A percentile compares a stretch with the other conserved stretches of the same genome.
Conservation (phyloP, 2,329 filamentous ascomycete species). For the Pochonia chlamydosporia region DNA sequence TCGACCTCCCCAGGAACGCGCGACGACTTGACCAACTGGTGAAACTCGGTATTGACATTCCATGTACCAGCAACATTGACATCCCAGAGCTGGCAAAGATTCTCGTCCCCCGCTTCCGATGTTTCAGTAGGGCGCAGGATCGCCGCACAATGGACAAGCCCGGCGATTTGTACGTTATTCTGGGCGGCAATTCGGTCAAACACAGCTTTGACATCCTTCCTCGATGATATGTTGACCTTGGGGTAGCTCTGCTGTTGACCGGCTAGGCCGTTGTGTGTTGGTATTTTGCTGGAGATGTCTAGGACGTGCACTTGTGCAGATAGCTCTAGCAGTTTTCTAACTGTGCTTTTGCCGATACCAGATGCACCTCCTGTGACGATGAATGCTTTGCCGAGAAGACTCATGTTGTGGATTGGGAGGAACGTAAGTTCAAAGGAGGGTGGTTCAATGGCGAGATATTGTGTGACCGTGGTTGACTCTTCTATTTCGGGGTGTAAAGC, state of each 20-base stretch:
- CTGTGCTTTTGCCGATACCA: slow-evolving; percentile 1
- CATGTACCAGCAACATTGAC: slow-evolving; percentile 5
- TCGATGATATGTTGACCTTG: not conserved
- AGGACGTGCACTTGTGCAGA: slow-evolving; percentile 4
- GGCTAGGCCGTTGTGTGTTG: not conserved
- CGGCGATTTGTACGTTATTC: not conserved
- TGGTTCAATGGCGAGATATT: too few species aligned
- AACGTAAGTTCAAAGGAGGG: too few species aligned
- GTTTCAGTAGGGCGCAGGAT: not conserved
- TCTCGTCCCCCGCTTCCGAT: not conserved
- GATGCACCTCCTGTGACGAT: slow-evolving; percentile 6
- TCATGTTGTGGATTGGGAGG: not conserved
- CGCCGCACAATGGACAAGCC: slow-evolving; percentile 2
- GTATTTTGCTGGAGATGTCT: not conserved
- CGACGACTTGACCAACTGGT: not conserved
- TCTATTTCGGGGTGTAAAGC: too few species aligned
- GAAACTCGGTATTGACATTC: slow-evolving; percentile 5
- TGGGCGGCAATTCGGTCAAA: not conserved
- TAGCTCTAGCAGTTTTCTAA: slow-evolving; percentile 4
- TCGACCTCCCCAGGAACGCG: not conserved
- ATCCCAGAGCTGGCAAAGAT: not conserved
- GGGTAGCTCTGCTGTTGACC: not conserved
- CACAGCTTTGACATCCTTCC: not conserved
- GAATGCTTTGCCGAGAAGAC: slow-evolving; percentile 2
- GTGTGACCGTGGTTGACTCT: too few species aligned